Evolutionary conservation across 2,329 filamentous ascomycete genomes (phyloP).

Genomic region (Botrytis sinoallii): DNA sequence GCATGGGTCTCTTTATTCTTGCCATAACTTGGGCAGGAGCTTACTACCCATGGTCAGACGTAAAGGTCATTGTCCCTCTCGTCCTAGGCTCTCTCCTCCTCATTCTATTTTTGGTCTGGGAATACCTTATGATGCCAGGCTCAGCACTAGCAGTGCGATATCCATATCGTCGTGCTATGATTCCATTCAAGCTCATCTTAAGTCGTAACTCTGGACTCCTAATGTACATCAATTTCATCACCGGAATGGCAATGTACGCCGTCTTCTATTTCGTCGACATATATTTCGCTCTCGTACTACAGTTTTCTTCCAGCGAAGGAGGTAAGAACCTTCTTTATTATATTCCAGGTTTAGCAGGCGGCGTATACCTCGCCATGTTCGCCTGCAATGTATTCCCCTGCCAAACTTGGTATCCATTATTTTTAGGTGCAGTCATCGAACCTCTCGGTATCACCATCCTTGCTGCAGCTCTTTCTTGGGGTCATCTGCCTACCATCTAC

Average conservation of each 20-base stretch:
- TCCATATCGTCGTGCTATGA: slow-evolving; percentile 58
- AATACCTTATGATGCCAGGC: slow-evolving; percentile 47
- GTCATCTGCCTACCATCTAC: slow-evolving; percentile 51
- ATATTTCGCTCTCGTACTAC: slow-evolving; percentile 63
- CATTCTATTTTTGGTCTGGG: slow-evolving; percentile 42
- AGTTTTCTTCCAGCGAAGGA: slow-evolving; percentile 48
- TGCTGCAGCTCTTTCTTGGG: slow-evolving; percentile 52
- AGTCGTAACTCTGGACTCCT: slow-evolving; percentile 59
- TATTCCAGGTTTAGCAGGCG: slow-evolving; percentile 59
- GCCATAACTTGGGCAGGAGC: slow-evolving; percentile 45
- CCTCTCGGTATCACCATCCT: slow-evolving; percentile 57
- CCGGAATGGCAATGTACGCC: slow-evolving; percentile 49
- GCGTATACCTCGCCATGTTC: slow-evolving; percentile 56
- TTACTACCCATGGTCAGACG: slow-evolving; percentile 42
- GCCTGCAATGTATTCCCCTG: slow-evolving; percentile 59
- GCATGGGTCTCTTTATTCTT: slow-evolving; percentile 43
- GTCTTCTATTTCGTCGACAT: slow-evolving; percentile 68
- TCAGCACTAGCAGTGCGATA: slow-evolving; percentile 47
- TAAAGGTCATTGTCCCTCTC: slow-evolving; percentile 41
- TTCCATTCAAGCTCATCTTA: slow-evolving; percentile 57
- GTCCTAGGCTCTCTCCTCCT: slow-evolving; percentile 41
- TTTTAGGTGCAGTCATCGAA: slow-evolving; percentile 55
- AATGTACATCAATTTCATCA: slow-evolving; percentile 59
- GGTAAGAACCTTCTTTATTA: slow-evolving; percentile 61
- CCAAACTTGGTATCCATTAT: slow-evolving; percentile 58